Evolutionary conservation across 2,329 filamentous ascomycete genomes (phyloP), one percentile per base, ranked within the genome.

Genomic region (Fusarium piperis): DNA sequence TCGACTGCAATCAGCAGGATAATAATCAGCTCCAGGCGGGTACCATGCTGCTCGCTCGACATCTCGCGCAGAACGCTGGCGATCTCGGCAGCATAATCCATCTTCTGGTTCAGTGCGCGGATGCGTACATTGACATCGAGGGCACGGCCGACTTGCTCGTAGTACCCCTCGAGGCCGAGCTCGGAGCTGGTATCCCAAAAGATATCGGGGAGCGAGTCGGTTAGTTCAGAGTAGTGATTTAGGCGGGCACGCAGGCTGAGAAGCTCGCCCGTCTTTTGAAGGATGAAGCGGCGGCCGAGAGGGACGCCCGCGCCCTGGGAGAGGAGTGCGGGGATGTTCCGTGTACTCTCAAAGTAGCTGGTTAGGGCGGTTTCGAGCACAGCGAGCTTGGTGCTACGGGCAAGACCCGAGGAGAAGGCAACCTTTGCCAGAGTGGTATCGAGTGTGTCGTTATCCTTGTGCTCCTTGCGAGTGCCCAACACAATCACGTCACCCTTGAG

Each of bases 31-130:
- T 98, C 96, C 12, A 99, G 86, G 62, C 94, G 87, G 32, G 95
- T 90, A 16, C 94, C 93, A 78, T 98, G 94, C 79, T 94, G 94
- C 85, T 98, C 95, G 78, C 93, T 97, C 62, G 97, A 87, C 79
- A 95, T 91, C 80, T 98, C 94, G 64, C 96, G 87, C 68, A 98
- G 83, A 16, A 98, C 95, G 59, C 87, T 93, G 8, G 96, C 94
- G 79, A 98, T 98, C 81, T 98, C 95, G 78, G 96, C 93, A 1
- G 95, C 96, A 80, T 99, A 98, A 78, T 97, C 95, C 89, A 99
- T 97, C 84, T 97, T 97, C 83, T 97, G 94, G 80, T 99, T 99
- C 74, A 98, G 83, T 18, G 94, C 91, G 76, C 93, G 93, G 83
- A 98, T 98, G 57, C 96, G 89, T 28, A 96, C 93, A 35, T 93